Evolutionary conservation across 805 yeast genomes (phyloP).

Genomic region (Lachancea quebecensis): DNA sequence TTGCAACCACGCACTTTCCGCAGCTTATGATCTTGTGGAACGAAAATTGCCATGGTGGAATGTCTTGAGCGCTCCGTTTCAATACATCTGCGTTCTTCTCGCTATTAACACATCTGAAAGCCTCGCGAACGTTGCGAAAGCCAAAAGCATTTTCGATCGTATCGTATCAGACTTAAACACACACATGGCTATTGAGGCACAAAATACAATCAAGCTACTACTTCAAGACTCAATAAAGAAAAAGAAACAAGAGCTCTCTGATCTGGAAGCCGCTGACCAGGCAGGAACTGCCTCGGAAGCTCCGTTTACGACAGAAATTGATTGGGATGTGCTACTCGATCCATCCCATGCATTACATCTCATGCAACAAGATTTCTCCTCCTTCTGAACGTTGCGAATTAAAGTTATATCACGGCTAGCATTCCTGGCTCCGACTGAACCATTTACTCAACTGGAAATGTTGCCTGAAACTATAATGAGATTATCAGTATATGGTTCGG

Average conservation of each 20-base stretch:
- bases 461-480: no score
- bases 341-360: constrained; percentile 8
- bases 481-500: no score
- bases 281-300: constrained; percentile 1
- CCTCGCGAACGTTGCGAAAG: constrained; percentile 8
- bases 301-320: constrained; percentile 3
- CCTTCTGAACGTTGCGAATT: background rate
- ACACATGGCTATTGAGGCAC: constrained; percentile 10
- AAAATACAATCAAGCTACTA: constrained; percentile 9
- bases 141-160: constrained; percentile 5
- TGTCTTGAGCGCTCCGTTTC: constrained; percentile 11
- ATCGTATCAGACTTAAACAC: constrained; percentile 7
- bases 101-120: constrained; percentile 13
- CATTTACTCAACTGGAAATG: background rate
- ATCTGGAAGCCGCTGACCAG: constrained; percentile 7
- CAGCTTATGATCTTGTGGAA: constrained; percentile 7
- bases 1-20: constrained; percentile 8
- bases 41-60: constrained; percentile 11
- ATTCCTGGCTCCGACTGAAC: background rate
- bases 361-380: constrained; percentile 2
- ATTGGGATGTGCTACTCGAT: constrained; percentile 11
- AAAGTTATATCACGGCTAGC: no score
- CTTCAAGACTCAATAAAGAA: constrained; percentile 12
- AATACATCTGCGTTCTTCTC: constrained; percentile 11
- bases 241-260: constrained; percentile 7